Conservation (phyloP, 164 flowering plant species). For the Stephania cephalantha region DNA sequence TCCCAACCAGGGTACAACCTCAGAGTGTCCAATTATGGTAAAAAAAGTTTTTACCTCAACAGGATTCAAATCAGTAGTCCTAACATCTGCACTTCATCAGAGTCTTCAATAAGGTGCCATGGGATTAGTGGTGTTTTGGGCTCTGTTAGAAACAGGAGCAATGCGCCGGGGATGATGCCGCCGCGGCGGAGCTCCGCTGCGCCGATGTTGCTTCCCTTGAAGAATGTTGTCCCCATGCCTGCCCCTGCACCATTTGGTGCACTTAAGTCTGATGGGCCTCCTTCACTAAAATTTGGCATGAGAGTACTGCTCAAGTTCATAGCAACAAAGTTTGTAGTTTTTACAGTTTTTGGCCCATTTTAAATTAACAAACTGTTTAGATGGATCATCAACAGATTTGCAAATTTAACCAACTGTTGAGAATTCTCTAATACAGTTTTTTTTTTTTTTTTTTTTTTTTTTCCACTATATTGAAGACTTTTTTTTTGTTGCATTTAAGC, state of each 20-base stretch:
- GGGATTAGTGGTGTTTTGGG: constrained; percentile 58
- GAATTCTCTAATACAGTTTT: too few relatives aligned
- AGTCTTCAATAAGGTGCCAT: constrained; percentile 67
- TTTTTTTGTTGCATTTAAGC: too few relatives aligned
- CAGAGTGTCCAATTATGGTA: constrained; percentile 45
- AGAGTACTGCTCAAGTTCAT: constrained; percentile 5
- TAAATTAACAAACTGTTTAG: not conserved
- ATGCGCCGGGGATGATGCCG: not conserved
- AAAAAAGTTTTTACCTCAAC: constrained; percentile 45
- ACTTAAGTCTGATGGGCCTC: constrained; percentile 16
- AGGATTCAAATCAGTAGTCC: constrained; percentile 55
- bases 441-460: too few relatives aligned
- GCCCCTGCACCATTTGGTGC: constrained; percentile 15
- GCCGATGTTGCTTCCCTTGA: constrained; percentile 9
- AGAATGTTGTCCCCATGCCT: constrained; percentile 2
- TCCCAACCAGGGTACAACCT: constrained; percentile 32
- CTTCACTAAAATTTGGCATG: not conserved
- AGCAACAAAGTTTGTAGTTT: constrained; percentile 8
- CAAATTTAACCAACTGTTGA: too few relatives aligned
- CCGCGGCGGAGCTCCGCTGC: not conserved
- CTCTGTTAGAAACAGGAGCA: constrained; percentile 3
- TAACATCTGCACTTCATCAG: constrained; percentile 46
- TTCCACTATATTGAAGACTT: too few relatives aligned
- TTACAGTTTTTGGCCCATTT: constrained; percentile 7
- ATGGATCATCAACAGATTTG: too few relatives aligned